Percentiles rank a stretch among this genome's conserved stretches.
Conservation (phyloP, 2,329 filamentous ascomycete species). For the Fusarium cicatricum region DNA sequence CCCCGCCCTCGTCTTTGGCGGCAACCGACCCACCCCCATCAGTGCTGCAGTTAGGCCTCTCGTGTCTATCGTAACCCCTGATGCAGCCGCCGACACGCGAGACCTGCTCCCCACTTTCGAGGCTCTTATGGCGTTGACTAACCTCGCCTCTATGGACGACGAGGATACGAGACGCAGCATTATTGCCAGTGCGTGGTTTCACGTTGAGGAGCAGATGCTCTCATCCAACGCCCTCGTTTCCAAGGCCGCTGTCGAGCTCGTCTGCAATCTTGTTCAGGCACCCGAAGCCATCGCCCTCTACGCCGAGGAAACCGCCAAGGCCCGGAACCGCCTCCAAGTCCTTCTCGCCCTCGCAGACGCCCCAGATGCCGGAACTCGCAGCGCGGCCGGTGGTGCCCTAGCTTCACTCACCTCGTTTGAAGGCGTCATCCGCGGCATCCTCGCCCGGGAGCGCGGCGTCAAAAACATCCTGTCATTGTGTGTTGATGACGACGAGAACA, state of each 20-base stretch:
- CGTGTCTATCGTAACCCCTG: slow-evolving; percentile 73
- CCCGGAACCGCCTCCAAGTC: slow-evolving; percentile 79
- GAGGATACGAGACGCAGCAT: slow-evolving; percentile 72
- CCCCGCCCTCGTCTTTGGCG: slow-evolving; percentile 82
- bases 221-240: slow-evolving; percentile 78
- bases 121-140: slow-evolving; percentile 89
- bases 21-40: slow-evolving; percentile 75
- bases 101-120: slow-evolving; percentile 93
- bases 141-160: slow-evolving; percentile 83
- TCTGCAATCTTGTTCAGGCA: slow-evolving; percentile 86
- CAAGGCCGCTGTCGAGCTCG: slow-evolving; percentile 84
- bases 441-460: slow-evolving; percentile 76
- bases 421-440: slow-evolving; percentile 73
- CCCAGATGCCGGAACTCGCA: slow-evolving; percentile 79
- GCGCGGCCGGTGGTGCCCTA: slow-evolving; percentile 86
- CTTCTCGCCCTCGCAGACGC: slow-evolving; percentile 88
- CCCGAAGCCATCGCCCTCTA: slow-evolving; percentile 74
- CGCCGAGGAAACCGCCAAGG: slow-evolving; percentile 71
- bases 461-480: slow-evolving; percentile 84
- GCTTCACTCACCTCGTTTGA: slow-evolving; percentile 86
- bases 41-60: slow-evolving; percentile 86
- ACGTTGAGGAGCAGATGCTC: slow-evolving; percentile 84
- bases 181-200: slow-evolving; percentile 75
- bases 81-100: slow-evolving; percentile 68
- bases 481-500: slow-evolving; percentile 72